Base-by-base conservation (phyloP, 495 filamentous ascomycete genomes). In the Bacidia gigantensis region DNA sequence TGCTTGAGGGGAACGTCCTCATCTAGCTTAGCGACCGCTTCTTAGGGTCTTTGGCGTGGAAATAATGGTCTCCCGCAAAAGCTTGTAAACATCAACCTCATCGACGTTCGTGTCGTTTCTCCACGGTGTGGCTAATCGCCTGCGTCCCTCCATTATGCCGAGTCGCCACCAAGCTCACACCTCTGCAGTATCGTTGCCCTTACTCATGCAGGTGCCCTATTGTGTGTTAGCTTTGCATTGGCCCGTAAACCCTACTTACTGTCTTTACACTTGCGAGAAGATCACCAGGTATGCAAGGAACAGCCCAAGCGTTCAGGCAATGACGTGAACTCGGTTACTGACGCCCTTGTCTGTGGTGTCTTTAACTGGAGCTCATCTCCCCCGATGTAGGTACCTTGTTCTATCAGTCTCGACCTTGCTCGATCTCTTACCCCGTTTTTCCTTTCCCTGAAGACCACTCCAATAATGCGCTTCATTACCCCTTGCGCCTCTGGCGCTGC, bases 401-500 rank as follows among this genome's bases (percentile, higher is more conserved):
- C 29, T 35, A 35, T 35, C 29, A 35, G 14, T 14, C 29, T 35
- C 14, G 29, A 35, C 29, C 29, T 35, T 35, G 29, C 29, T 35
- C 14, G 29, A n/a, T n/a, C n/a, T n/a, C n/a, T n/a, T n/a, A n/a
- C n/a, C n/a, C n/a, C n/a, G n/a, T n/a, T n/a, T n/a, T n/a, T n/a
- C n/a, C n/a, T n/a, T n/a, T n/a, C n/a, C n/a, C n/a, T n/a, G n/a
- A n/a, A n/a, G n/a, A n/a, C n/a, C n/a, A n/a, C n/a, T n/a, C n/a
- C n/a, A n/a, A n/a, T n/a, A n/a, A 43, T 51, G 49, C 49, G 12
- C n/a, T 25, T 21, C 32, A 11, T 17, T 24, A 18, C 32, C 35
- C 18, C 50, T 49, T 41, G 40, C 53, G n/a, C 40, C 12, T 11
- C 35, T 52, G 22, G 48, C 17, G 2, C 2, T 55, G 14, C 46